Evolutionary conservation across 768 basidiomycete genomes (phyloP), one percentile per base, ranked within the genome.

Genomic region (Rhizopogon salebrosus): DNA sequence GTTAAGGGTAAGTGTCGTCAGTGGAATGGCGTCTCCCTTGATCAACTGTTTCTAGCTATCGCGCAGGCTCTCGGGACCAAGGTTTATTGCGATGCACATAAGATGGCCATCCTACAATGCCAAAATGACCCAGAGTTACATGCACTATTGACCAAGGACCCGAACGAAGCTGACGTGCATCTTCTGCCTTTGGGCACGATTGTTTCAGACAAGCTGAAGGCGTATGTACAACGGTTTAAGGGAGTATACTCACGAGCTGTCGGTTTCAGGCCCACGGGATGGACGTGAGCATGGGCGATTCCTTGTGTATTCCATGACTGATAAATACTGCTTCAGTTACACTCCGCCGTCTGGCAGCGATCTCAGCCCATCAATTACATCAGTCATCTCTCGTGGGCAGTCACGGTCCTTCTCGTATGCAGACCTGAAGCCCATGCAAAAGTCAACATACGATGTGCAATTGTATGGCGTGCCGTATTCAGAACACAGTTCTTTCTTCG

Each of bases 401-500:
- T 75, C 80, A 51, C 77, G 78, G 55, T 73, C 77, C 16, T 98
- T 91, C 72, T 85, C 84, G 3, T 77, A 82, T 50, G 70, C 82
- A 20, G 79, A 88, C 64, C 75, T 95, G 14, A 80, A 77, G 39
- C 79, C 83, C 20, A 80, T 79, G 61, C 79, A 82, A 40, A 89
- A 89, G 54, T 90, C 92, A 10, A 87, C 85, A 14, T 58, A 81
- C 14, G 69, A 73, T 29, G 67, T 89, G 41, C 86, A 87, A 70
- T 72, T 97, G 39, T 92, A 85, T 62, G 88, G 90, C 49, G 84
- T 91, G 51, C 89, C 85, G 9, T 98, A 98, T 64, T 98, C 94
- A 5, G 97, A 98, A 64, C 95, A 98, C 66, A 92, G 90, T 29
- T 93, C 90, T 31, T 98, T 98, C 70, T 91, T 90, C 61, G 95